Evolutionary conservation across 192 early-diverging fungal species (phyloP), one percentile per base, ranked within the genome.

Genomic region (Diversispora eburnea): DNA sequence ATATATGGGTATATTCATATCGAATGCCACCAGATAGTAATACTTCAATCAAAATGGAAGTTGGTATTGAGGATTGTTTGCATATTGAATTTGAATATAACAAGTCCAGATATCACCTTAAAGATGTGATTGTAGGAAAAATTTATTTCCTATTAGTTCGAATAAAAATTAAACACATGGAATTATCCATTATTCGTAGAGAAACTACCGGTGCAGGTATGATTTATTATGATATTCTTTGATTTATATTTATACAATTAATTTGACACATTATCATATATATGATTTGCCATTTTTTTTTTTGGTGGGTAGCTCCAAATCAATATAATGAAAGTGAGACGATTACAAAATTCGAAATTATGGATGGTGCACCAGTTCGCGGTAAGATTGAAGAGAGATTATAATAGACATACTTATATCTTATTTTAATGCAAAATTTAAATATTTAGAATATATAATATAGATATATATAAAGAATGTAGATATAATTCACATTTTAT

Each of bases 81-180:
- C 98, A 99, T 75, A 99, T 99, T 77, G 98, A 99, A 77, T 99
- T 99, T 65, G 98, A 99, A 85, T 98, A 98, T 83, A 99, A 98
- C 87, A 98, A 96, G 79, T 93, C 91, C 17, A 95, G 92, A 87
- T 94, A 98, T 83, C 93, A 97, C 78, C 83, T 99, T 69, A 95
- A 97, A 73, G 98, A 98, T 81, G 98, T 99, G 3, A 99, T 99
- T 75, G 94, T 99, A 10, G 98, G 98, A 74, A 98, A 98, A 80
- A 99, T 99, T 77, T 97, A 97, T 78, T 99, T 99, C 82, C 81
- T 98, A 56, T 85, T 99, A 52, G 98, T 99, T 8, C 93, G 98
- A 56, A 99, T 99, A 81, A 99, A 99, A 82, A 96, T 99, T 81
- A 98, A 97, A 80, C 91, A 98, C 77, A 99, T 99, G 98, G 98